Percentiles rank a stretch among this genome's conserved stretches.
phyloP scores from a whole-genome alignment of 495 filamentous ascomycete species.

The Penicillium egyptiacum region DNA sequence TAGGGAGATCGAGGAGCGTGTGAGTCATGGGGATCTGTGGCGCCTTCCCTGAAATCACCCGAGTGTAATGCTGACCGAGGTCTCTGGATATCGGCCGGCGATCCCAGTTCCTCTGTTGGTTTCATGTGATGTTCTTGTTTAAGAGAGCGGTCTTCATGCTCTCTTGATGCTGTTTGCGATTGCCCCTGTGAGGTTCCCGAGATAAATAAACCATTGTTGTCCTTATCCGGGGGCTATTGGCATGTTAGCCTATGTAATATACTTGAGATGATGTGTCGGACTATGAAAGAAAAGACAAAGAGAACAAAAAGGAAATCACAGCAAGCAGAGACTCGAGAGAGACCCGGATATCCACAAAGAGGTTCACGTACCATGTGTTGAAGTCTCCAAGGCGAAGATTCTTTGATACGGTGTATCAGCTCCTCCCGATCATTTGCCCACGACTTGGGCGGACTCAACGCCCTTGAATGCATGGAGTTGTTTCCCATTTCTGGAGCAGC shows the following conservation, averaged over 20 bases:
- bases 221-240: constrained; percentile 11
- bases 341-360: not conserved
- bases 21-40: constrained; percentile 25
- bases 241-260: constrained; percentile 14
- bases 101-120: constrained; percentile 32
- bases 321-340: not conserved
- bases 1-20: constrained; percentile 26
- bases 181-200: constrained; percentile 13
- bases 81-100: constrained; percentile 65
- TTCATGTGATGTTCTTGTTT: constrained; percentile 2
- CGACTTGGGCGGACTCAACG: constrained; percentile 19
- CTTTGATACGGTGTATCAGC: constrained; percentile 84
- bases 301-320: not conserved
- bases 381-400: constrained; percentile 74
- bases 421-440: constrained; percentile 62
- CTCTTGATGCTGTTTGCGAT: constrained; percentile 9
- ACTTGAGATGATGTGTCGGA: not conserved
- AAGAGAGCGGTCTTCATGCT: constrained; percentile 10
- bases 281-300: not conserved
- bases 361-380: constrained; percentile 58
- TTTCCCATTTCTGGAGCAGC: constrained; percentile 5
- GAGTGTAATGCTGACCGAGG: constrained; percentile 86
- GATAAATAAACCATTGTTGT: constrained; percentile 7
- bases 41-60: constrained; percentile 77
- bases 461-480: constrained; percentile 7